Base-by-base conservation (phyloP, 345 rosid species). In the Lagerstroemia speciosa region DNA sequence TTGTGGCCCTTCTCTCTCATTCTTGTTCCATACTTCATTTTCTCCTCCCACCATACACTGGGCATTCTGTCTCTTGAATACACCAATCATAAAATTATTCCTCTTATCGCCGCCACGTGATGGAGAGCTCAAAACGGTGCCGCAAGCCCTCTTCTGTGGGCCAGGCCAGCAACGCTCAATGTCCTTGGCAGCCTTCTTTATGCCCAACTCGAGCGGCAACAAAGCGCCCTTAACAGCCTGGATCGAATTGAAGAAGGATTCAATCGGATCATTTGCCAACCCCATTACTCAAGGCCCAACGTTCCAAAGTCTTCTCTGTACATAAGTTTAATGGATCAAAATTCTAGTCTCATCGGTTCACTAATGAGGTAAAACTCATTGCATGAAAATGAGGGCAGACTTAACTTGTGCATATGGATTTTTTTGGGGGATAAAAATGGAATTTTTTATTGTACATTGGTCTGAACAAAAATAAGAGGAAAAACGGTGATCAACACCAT, bases 221-320 rank as follows among this genome's bases (percentile, higher is more conserved):
- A 87, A 43, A n/a, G 73, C 95, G 64, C 81, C 89, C 72, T 84
- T 88, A 66, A 88, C 86, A 60, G 81, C 84, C 78, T 89, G 90
- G 78, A 90, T 80, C 76, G 96, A 82, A 83, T 86, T 83, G 36
- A 83, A 73, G 63, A 88, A 66, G 37, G 82, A 74, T 69, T 89
- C 91, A 43, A 87, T 67, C 58, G 83, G 95, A 69, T 91, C 93
- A 80, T 89, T 91, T 65, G 70, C 70, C 40, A 89, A 82, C 78
- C 83, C 85, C 96, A 90, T 93, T 33, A 67, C 53, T 48, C 53
- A 45, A 14, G 22, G 19, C 67, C 70, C 50, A 17, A 57, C 30
- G 50, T 30, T 36, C 37, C 64, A 26, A 65, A 62, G 45, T 20
- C 11, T n/a, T n/a, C n/a, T n/a, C n/a, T n/a, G n/a, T n/a, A n/a